Conservation (phyloP, 805 yeast genomes). For the Yamadazyma olivae region DNA sequence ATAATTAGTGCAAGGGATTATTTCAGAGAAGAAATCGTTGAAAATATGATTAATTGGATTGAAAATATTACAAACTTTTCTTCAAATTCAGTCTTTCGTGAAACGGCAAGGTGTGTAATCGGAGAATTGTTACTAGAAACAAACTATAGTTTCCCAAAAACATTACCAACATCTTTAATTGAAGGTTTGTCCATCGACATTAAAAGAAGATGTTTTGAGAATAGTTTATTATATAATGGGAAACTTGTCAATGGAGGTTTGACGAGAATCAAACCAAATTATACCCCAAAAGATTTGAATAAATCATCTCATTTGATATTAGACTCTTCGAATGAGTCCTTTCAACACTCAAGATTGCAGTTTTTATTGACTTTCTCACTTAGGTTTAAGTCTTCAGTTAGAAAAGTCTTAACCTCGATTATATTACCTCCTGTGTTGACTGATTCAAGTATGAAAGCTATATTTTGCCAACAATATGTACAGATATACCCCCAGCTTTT, state of each 20-base stretch:
- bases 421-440: constrained; percentile 57
- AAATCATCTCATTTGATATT: constrained; percentile 14
- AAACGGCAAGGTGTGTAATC: constrained; percentile 21
- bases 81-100: constrained; percentile 17
- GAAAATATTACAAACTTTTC: constrained; percentile 28
- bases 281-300: constrained; percentile 12
- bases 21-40: constrained; percentile 45
- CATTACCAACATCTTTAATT: constrained; percentile 22
- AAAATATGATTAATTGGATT: constrained; percentile 51
- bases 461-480: constrained; percentile 51
- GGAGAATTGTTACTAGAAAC: constrained; percentile 44
- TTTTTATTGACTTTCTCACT: constrained; percentile 55
- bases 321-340: constrained; percentile 10
- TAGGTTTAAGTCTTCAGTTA: constrained; percentile 50
- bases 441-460: constrained; percentile 43
- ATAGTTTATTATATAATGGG: constrained; percentile 29
- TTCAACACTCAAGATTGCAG: constrained; percentile 51
- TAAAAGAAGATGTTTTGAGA: constrained; percentile 23
- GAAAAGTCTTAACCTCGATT: constrained; percentile 47
- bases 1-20: constrained; percentile 51
- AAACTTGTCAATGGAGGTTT: constrained; percentile 22
- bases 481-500: constrained; percentile 52
- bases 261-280: constrained; percentile 13
- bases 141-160: constrained; percentile 28
- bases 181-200: constrained; percentile 15